Evolutionary conservation across 208 protist species (phyloP).

Genomic region (Crithidia brevicula): DNA sequence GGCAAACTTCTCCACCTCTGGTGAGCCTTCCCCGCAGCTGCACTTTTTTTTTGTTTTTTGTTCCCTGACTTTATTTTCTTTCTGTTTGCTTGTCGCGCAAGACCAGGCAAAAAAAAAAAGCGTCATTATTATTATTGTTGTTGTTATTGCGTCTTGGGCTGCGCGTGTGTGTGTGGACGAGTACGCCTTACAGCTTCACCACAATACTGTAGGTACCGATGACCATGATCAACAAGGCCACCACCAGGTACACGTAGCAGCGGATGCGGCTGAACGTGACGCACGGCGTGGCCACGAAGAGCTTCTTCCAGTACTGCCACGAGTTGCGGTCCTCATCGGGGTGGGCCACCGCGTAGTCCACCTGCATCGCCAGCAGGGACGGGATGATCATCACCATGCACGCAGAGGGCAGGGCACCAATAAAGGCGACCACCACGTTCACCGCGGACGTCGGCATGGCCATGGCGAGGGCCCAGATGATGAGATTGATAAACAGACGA

Average conservation of each 20-base stretch:
- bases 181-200: slow-evolving; percentile 1
- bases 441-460: slow-evolving; percentile 55
- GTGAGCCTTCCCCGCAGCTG: too few species aligned
- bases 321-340: slow-evolving; percentile 53
- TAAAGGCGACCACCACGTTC: slow-evolving; percentile 72
- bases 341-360: slow-evolving; percentile 56
- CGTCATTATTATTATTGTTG: not conserved
- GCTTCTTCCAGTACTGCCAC: slow-evolving; percentile 57
- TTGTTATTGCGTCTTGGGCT: not conserved
- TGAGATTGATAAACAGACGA: slow-evolving; percentile 60
- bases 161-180: not conserved
- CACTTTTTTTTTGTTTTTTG: too few species aligned
- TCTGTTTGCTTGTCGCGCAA: not conserved
- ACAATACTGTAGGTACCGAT: slow-evolving; percentile 69
- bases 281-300: slow-evolving; percentile 40
- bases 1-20: too few species aligned
- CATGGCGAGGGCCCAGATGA: slow-evolving; percentile 72
- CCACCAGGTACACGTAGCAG: slow-evolving; percentile 55
- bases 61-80: not conserved
- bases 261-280: slow-evolving; percentile 46
- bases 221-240: slow-evolving; percentile 73
- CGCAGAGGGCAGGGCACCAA: slow-evolving; percentile 69
- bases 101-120: not conserved
- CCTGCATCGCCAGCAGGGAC: slow-evolving; percentile 46
- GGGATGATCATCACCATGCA: slow-evolving; percentile 81